Conservation (phyloP, 176 grass and related monocot genomes). For the Olyra latifolia region DNA sequence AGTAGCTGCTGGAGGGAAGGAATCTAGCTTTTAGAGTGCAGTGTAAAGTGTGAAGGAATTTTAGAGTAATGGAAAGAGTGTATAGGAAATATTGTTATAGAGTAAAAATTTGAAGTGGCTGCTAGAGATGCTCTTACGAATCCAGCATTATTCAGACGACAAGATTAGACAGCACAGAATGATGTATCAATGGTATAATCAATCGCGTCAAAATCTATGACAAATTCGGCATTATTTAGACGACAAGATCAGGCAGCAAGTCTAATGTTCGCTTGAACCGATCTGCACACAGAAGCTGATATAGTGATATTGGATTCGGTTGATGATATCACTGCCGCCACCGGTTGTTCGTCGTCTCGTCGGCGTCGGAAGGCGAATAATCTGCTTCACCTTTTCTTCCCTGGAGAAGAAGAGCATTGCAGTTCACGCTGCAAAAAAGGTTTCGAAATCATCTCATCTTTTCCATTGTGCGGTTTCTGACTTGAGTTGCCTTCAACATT, state of each 20-base stretch:
- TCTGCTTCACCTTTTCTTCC: not conserved
- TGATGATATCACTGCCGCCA: no score
- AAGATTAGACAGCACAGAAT: not conserved
- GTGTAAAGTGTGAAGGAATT: no score
- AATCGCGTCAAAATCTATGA: constrained; percentile 9
- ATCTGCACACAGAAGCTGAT: not conserved
- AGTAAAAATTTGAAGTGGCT: no score
- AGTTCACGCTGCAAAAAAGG: not conserved
- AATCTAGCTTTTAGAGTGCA: no score
- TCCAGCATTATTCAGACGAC: no score
- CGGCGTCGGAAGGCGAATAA: not conserved
- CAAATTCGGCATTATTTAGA: not conserved
- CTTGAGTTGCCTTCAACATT: not conserved
- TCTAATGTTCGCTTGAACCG: not conserved
- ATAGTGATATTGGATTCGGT: not conserved
- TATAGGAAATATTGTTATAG: no score
- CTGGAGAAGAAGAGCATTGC: not conserved
- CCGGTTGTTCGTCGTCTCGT: not conserved
- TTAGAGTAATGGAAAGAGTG: no score
- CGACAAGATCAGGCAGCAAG: not conserved
- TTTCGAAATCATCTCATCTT: not conserved
- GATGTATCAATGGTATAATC: no score
- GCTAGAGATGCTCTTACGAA: no score
- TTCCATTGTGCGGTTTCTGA: not conserved
- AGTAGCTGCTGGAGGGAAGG: no score